Conservation (phyloP, 495 filamentous ascomycete genomes). For the Tricharina praecox region DNA sequence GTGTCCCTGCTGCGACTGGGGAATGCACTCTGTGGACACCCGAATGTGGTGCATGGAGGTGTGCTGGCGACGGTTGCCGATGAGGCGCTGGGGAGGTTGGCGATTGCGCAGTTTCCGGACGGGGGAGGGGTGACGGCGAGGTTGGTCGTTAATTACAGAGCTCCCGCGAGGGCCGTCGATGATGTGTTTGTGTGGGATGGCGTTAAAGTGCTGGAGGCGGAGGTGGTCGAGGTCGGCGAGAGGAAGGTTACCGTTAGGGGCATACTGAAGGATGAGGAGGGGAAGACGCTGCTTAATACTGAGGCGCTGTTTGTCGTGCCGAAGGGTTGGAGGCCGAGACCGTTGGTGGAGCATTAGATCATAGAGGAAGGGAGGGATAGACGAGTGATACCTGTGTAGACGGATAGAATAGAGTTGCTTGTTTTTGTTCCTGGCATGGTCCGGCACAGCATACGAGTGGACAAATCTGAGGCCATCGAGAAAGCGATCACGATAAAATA, state of each 20-base stretch:
- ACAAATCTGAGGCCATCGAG: too few species aligned
- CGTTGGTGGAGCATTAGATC: constrained; percentile 5
- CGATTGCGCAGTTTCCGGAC: constrained; percentile 30
- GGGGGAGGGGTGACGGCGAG: constrained; percentile 44
- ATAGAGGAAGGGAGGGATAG: not conserved
- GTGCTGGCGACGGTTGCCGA: constrained; percentile 53
- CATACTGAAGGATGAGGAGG: constrained; percentile 37
- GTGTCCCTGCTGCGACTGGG: constrained; percentile 50
- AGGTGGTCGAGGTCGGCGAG: constrained; percentile 5
- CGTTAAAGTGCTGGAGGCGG: not conserved
- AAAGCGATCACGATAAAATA: too few species aligned
- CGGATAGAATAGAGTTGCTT: too few species aligned
- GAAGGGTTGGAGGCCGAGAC: constrained; percentile 32
- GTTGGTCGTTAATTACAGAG: constrained; percentile 46
- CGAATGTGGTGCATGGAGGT: constrained; percentile 62
- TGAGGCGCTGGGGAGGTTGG: constrained; percentile 42
- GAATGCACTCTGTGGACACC: constrained; percentile 47
- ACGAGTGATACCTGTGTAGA: not conserved
- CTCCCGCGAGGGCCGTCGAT: constrained; percentile 26
- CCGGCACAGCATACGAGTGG: too few species aligned
- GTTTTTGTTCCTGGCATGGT: too few species aligned
- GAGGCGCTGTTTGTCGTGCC: constrained; percentile 50
- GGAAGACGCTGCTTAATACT: constrained; percentile 38
- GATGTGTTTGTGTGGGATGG: not conserved
- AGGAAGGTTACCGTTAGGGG: constrained; percentile 46